Base-by-base conservation (phyloP, 371 early-diverging fungal species). In the Dinochytrium kinnereticum region DNA sequence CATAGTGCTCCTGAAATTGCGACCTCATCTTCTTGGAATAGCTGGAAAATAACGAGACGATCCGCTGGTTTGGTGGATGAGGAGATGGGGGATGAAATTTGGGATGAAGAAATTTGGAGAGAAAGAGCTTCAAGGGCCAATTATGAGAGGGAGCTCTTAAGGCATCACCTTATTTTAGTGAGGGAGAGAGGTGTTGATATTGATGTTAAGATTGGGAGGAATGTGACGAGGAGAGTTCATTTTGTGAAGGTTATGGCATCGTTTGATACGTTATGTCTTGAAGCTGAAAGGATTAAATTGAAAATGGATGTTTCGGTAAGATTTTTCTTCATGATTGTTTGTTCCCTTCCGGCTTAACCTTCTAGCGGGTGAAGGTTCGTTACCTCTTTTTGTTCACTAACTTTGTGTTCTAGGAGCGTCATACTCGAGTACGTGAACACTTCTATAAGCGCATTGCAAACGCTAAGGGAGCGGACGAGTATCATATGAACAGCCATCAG, bases 251-350 rank as follows among this genome's bases (percentile, higher is more conserved):
- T 88, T 51, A 78, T 86, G 65, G 74, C 81, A 5, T 85, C 87
- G 21, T 88, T 86, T 71, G 80, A 82, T 61, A 67, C 77, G 33
- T 67, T 88, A 36, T 79, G 83, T 71, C 59, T 72, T 26, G 85
- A 86, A 51, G 88, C 88, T 0, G 87, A 88, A 71, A 79, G 83
- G 1, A 55, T 85, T 28, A 81, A 87, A 53, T 44, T 80, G 34
- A 77, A 81, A 66, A 78, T 86, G 59, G 82, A 79, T 21, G 75
- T 80, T 74, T 69, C 44, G 34, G 76, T 76, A 28, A 28, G 66
- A 37, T 64, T 34, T 57, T 57, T 26, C 26, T 57, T 57, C 15
- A 26, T 57, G 57, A 30, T 31, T 3, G 34, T 10, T 31, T 61
- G 64, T 24, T 38, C 15, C 13, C 28, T 67, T n/a, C 21, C 33